Base-by-base conservation (phyloP, 1,284 basidiomycete genomes). In the Cryptococcus hybrid region DNA sequence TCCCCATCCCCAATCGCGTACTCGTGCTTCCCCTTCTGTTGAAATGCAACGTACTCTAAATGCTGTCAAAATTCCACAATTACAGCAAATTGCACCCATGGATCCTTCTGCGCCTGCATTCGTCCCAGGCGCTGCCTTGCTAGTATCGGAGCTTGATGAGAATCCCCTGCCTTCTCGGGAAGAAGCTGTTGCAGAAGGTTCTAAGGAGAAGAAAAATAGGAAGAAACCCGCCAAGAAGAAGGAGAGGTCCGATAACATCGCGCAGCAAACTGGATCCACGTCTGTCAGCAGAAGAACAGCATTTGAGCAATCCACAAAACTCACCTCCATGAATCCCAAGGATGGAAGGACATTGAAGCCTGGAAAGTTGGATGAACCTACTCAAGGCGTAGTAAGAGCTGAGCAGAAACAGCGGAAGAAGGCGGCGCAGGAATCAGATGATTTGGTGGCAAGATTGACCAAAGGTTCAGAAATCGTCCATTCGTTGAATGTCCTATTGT, bases 401-500 rank as follows among this genome's bases (percentile, higher is more conserved):
- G 47, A 54, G 40, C 53, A 54, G 56, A 52, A 56, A 46, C 69
- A 63, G 62, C 62, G 59, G 47, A 59, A 64, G 45, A 54, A 57
- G 6, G 24, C 18, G 2, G 24, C 15, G 9, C 34, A 24, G 50
- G 71, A 77, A 55, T 70, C 75, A 45, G 77, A 78, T 55, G 76
- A 77, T 62, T 52, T 77, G 55, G 67, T 72, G 34, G 71, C 70
- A 15, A 67, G 70, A 9, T 61, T 78, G 52, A 75, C 68, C 0
- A 65, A 75, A 36, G 76, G 74, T 24, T 78, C 34, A 66, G 65
- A 11, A 60, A 57, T 40, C 58, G 65, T 60, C 74, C 75, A 7
- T 78, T 69, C 59, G 51, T 77, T 24, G 77, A 78, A 62, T 78
- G 77, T 56, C 76, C 76, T 0, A 78, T 78, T 46, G 73, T 75